Percentiles rank a stretch among this genome's conserved stretches.
Evolutionary conservation across 768 basidiomycete genomes (phyloP).

Genomic region (Sporobolomyces roseus): DNA sequence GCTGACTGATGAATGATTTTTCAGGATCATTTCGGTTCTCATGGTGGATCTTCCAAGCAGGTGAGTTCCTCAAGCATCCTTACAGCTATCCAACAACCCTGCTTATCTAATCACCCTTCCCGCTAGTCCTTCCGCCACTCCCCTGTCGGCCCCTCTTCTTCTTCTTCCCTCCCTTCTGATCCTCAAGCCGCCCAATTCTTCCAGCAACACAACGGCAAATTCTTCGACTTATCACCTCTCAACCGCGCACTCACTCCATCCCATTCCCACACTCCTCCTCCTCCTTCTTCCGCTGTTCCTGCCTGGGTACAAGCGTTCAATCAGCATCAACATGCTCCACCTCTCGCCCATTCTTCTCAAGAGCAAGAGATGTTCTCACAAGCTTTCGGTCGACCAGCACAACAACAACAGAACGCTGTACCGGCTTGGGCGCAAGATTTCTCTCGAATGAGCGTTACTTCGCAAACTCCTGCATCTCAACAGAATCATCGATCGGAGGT

Average conservation of each 20-base stretch:
- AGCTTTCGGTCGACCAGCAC: constrained; percentile 10
- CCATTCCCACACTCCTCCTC: neutral
- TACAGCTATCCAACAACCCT: neutral
- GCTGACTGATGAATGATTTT: constrained; percentile 45
- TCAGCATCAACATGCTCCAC: neutral
- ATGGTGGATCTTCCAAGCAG: constrained; percentile 57
- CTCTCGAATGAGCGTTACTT: neutral
- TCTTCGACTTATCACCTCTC: constrained; percentile 37
- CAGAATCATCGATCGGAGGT: neutral
- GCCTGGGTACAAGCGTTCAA: constrained; percentile 44
- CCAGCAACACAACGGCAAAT: constrained; percentile 16
- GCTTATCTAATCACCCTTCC: too few relatives aligned
- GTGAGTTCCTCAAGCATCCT: constrained; percentile 53
- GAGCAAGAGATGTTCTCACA: constrained; percentile 28
- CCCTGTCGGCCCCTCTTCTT: neutral
- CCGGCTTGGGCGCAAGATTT: constrained; percentile 30
- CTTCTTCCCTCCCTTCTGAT: constrained; percentile 5
- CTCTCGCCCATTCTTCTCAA: neutral
- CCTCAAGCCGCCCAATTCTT: constrained; percentile 21
- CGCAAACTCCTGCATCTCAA: neutral
- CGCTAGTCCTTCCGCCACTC: constrained; percentile 26
- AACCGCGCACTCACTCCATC: constrained; percentile 30
- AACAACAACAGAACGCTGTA: neutral
- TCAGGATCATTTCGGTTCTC: constrained; percentile 65
- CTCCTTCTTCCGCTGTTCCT: constrained; percentile 10